A percentile compares a stretch with the other conserved stretches of the same genome.
Evolutionary conservation across 1,284 basidiomycete species (phyloP).

Genomic region (Hymenochaete sp.): DNA sequence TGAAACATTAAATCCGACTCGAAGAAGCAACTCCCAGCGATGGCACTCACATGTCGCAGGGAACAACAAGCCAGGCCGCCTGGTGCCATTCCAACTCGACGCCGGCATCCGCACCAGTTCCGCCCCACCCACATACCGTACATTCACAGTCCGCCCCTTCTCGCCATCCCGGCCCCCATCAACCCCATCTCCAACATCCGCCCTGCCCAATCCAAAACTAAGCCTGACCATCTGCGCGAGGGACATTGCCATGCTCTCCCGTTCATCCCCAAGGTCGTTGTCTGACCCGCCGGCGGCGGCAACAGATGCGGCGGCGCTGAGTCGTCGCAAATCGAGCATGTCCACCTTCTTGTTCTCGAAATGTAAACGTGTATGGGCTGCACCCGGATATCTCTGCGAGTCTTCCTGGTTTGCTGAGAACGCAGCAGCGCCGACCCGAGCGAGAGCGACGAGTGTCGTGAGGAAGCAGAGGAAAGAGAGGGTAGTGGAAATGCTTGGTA

Average conservation of each 20-base stretch:
- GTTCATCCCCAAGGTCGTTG: background rate
- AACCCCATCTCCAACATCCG: background rate
- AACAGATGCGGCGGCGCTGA: background rate
- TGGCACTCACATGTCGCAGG: background rate
- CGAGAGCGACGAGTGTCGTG: slow-evolving; percentile 20
- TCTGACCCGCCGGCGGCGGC: background rate
- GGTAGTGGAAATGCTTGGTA: slow-evolving; percentile 27
- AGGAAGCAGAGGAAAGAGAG: slow-evolving; percentile 28
- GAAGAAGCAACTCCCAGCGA: background rate
- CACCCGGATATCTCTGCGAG: slow-evolving; percentile 10
- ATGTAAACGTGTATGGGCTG: slow-evolving; percentile 24
- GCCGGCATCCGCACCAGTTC: slow-evolving; percentile 26
- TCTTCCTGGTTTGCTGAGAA: slow-evolving; percentile 18
- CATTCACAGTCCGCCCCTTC: background rate
- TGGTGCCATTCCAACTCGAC: slow-evolving; percentile 19
- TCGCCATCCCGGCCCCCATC: background rate
- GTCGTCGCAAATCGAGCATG: too few species aligned
- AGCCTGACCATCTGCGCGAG: slow-evolving; percentile 16
- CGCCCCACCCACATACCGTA: background rate
- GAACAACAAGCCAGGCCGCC: slow-evolving; percentile 6
- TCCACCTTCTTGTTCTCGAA: too few species aligned
- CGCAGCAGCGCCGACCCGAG: slow-evolving; percentile 27
- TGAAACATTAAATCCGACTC: background rate
- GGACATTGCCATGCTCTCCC: slow-evolving; percentile 17
- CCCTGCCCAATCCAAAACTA: background rate